phyloP scores from a whole-genome alignment of 768 basidiomycete genomes.

The Boletus bicolor region DNA sequence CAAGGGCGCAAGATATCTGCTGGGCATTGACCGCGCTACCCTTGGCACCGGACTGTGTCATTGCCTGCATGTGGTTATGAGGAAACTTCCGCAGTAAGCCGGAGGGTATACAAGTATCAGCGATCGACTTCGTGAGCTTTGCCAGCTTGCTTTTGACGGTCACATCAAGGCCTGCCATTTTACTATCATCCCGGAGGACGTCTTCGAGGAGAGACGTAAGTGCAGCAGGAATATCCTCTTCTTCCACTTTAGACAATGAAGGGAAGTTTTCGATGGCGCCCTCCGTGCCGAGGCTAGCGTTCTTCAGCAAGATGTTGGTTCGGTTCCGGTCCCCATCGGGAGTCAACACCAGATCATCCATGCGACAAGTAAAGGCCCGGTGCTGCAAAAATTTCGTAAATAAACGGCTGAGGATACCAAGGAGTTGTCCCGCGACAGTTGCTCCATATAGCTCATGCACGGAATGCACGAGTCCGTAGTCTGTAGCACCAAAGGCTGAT shows the following conservation, averaged over 20 bases:
- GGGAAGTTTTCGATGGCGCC: conserved; percentile 91
- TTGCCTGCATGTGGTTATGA: conserved; percentile 98
- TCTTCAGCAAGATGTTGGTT: conserved; percentile 61
- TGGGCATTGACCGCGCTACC: conserved; percentile 96
- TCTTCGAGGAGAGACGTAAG: conserved; percentile 78
- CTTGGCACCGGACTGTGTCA: conserved; percentile 98
- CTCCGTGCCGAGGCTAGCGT: conserved; percentile 72
- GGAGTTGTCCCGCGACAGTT: conserved; percentile 81
- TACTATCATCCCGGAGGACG: conserved; percentile 89
- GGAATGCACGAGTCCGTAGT: conserved; percentile 96
- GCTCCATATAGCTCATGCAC: conserved; percentile 95
- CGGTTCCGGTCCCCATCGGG: conserved; percentile 73
- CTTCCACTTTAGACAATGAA: conserved; percentile 52
- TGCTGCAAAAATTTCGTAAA: conserved; percentile 98
- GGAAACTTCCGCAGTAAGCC: conserved; percentile 93
- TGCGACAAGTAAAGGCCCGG: conserved; percentile 95
- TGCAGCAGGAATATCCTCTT: conserved; percentile 52
- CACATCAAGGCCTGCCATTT: conserved; percentile 96
- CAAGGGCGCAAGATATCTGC: conserved; percentile 96
- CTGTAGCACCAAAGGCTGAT: conserved; percentile 93
- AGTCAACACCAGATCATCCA: conserved; percentile 95
- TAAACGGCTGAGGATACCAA: conserved; percentile 88
- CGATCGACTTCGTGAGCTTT: conserved; percentile 86
- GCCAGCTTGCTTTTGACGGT: conserved; percentile 84
- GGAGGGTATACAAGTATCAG: conserved; percentile 81